Evolutionary conservation across 495 filamentous ascomycete genomes (phyloP).

Genomic region (Diplogelasinospora grovesii): DNA sequence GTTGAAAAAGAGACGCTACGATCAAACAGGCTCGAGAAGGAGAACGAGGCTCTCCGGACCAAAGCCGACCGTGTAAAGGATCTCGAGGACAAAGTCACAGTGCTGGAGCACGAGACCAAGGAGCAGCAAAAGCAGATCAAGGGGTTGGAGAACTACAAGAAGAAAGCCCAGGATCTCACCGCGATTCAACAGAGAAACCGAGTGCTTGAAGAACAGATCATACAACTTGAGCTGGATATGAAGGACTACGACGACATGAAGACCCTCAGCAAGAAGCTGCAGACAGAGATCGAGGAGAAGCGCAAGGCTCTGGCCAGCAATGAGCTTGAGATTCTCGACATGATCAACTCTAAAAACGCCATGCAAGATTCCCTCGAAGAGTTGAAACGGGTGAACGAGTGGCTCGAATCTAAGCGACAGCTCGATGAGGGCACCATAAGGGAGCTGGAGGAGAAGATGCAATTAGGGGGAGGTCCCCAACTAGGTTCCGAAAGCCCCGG

Average conservation of each 20-base stretch:
- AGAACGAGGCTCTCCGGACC: conserved; percentile 38
- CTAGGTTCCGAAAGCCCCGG: conserved; percentile 17
- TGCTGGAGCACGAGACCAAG: conserved; percentile 65
- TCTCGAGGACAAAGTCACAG: conserved; percentile 49
- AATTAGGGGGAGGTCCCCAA: conserved; percentile 23
- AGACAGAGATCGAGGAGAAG: conserved; percentile 35
- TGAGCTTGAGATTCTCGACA: conserved; percentile 38
- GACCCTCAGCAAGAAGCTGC: conserved; percentile 50
- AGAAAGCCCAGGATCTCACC: conserved; percentile 61
- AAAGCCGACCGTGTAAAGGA: conserved; percentile 37
- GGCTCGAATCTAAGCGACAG: conserved; percentile 27
- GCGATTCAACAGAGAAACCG: conserved; percentile 38
- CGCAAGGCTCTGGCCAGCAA: conserved; percentile 27
- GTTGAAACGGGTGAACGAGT: conserved; percentile 26
- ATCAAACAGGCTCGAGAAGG: conserved; percentile 30
- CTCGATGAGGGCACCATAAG: conserved; percentile 35
- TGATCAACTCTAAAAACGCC: conserved; percentile 28
- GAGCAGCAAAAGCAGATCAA: conserved; percentile 76
- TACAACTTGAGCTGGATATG: conserved; percentile 61
- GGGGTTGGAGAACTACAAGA: conserved; percentile 63
- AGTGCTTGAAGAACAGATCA: conserved; percentile 34
- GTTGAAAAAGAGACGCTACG: conserved; percentile 28
- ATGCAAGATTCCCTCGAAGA: conserved; percentile 26
- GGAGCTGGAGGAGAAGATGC: conserved; percentile 41
- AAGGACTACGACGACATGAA: conserved; percentile 53